Evolutionary conservation across 345 rosid genomes (phyloP), one percentile per base, ranked within the genome.

Genomic region (Cochlearia excelsa): DNA sequence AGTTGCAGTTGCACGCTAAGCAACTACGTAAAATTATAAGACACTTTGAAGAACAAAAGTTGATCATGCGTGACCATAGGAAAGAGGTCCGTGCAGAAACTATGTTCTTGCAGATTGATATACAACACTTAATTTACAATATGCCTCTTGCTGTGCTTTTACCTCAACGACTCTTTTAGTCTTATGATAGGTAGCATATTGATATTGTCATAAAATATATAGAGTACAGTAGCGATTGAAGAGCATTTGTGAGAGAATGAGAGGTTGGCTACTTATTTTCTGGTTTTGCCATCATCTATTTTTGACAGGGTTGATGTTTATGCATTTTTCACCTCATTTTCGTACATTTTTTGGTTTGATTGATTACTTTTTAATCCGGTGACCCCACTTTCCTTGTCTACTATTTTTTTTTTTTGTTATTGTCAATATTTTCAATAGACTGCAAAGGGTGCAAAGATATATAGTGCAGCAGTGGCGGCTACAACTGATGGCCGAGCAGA

Each of bases 401-500:
- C 47, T 47, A 7, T 34, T 46, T 61, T 47, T 46, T 16, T 23
- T 39, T 61, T 46, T 39, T 27, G 35, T 59, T 33, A 38, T 66
- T 59, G 43, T 37, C 31, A 26, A 55, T 56, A 31, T 71, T 59
- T 60, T 68, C 31, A 11, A 7, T 79, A 92, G 97, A 92, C 95
- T 38, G 95, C 97, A 50, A 83, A 86, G 74, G 82, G 86, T 65
- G 95, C 82, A 40, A 84, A 89, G 84, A 57, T 80, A 54, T 79
- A 81, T 69, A 93, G 84, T 74, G 86, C 75, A 66, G 95, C 95
- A 26, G 80, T 89, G 35, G 86, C 94, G 65, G 87, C 86, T 48
- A 82, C 85, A 45, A 74, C 72, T 49, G 88, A 83, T 62, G 81
- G 79, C 55, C 82, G 86, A 70, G 90, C 88, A 47, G 97, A 83